Conservation (phyloP, 2,329 filamentous ascomycete genomes). For the Colletotrichum sansevieriae region DNA sequence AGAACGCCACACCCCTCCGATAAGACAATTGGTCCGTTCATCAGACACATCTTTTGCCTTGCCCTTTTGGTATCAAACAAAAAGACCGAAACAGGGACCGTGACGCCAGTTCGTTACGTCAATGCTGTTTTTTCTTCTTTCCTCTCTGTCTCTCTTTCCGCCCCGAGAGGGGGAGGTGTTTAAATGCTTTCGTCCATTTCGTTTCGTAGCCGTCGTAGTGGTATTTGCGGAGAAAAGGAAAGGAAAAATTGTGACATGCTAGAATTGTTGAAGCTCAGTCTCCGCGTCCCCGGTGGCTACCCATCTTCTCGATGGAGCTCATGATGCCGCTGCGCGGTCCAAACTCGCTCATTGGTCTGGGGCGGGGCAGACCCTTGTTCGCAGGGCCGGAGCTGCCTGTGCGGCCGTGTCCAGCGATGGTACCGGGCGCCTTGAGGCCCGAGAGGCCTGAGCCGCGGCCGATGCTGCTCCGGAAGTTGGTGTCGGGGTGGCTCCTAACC, state of each 20-base stretch:
- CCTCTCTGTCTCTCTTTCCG: neutral
- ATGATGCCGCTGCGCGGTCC: slow-evolving; percentile 78
- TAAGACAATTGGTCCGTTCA: neutral
- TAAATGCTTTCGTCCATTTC: slow-evolving; percentile 39
- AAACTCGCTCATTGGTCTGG: slow-evolving; percentile 62
- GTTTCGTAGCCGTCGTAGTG: slow-evolving; percentile 34
- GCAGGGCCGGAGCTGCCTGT: slow-evolving; percentile 56
- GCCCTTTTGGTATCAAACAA: slow-evolving; percentile 22
- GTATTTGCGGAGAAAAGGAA: slow-evolving; percentile 8
- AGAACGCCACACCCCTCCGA: slow-evolving; percentile 11
- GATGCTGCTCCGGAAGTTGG: slow-evolving; percentile 67
- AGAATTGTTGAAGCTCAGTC: slow-evolving; percentile 38
- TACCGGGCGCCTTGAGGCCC: slow-evolving; percentile 72
- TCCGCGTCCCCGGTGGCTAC: slow-evolving; percentile 66
- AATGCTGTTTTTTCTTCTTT: slow-evolving; percentile 21
- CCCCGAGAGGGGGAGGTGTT: neutral
- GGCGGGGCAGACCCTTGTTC: slow-evolving; percentile 56
- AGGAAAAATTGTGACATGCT: neutral
- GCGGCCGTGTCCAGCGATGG: slow-evolving; percentile 60
- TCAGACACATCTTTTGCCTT: slow-evolving; percentile 3
- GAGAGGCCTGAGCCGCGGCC: slow-evolving; percentile 70
- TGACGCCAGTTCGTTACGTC: slow-evolving; percentile 41
- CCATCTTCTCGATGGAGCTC: slow-evolving; percentile 91
- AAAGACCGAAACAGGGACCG: slow-evolving; percentile 35
- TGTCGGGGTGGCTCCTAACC: slow-evolving; percentile 45